Evolutionary conservation across 2,329 filamentous ascomycete species (phyloP), one percentile per base, ranked within the genome.

Genomic region (Sporothrix sp.): DNA sequence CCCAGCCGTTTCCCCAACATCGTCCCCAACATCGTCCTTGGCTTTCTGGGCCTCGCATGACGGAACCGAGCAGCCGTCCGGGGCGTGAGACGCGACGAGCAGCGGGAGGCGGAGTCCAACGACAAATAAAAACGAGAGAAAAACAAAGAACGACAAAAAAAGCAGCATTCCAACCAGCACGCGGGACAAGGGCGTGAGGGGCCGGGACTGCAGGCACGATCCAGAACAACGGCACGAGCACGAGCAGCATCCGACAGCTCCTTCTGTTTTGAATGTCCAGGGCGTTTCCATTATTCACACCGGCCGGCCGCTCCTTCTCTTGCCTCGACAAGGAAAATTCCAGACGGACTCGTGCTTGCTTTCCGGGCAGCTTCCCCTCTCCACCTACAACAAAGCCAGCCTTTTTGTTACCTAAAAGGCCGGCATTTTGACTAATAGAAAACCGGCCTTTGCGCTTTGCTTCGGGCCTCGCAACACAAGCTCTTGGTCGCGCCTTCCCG

Each of bases 391-490:
- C 46, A 47, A 52, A 48, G 23, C 33, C 49, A 8, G 43, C 50
- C 51, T 55, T 54, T 56, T 58, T 66, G 60, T 73, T 73, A 72
- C 70, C 68, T 73, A 73, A 73, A 62, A 67, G 56, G 54, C 57
- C 58, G 60, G 54, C 58, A 54, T 54, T 58, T 68, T 72, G 70
- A 72, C 70, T 72, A 72, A 73, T 67, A 70, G 63, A 68, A 71
- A 71, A 57, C 60, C 46, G 32, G 58, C 56, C 48, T 42, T n/a
- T 21, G 37, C 50, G 50, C 50, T 44, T 48, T 48, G 28, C 44
- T 51, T 38, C 48, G 50, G 51, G 38, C 48, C 48, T 48, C 52
- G 52, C 50, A 43, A 42, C 35, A 27, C 28, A 25, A 47, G 14
- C 8, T 35, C 45, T 39, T 48, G 45, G 25, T 48, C 32, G 45